Evolutionary conservation across 2,329 filamentous ascomycete genomes (phyloP).

Genomic region (Berkeleyomyces basicola): DNA sequence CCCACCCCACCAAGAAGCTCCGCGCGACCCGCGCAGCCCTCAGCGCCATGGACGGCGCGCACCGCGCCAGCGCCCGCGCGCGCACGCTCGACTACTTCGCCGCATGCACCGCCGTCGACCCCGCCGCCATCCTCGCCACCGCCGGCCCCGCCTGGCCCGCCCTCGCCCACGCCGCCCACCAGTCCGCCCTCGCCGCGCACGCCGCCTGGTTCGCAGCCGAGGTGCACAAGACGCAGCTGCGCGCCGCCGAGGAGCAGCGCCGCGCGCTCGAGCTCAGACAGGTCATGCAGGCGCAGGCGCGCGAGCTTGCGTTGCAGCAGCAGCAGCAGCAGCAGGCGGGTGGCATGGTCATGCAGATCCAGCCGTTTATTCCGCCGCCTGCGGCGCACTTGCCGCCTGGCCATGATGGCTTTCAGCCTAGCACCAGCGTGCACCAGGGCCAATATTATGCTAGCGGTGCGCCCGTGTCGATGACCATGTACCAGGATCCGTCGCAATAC

Average conservation of each 20-base stretch:
- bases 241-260: not conserved
- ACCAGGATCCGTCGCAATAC: no score
- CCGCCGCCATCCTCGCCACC: not conserved
- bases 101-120: not conserved
- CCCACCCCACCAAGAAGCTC: slow-evolving; percentile 32
- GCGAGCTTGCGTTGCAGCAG: not conserved
- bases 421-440: no score
- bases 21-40: slow-evolving; percentile 59
- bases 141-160: not conserved
- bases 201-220: not conserved
- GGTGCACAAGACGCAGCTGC: not conserved
- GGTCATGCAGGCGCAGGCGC: not conserved
- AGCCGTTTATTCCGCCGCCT: not conserved
- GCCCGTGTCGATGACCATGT: no score
- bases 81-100: slow-evolving; percentile 4
- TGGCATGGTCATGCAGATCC: not conserved
- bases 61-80: not conserved
- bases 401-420: not conserved
- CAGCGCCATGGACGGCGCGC: slow-evolving; percentile 59
- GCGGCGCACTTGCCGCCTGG: not conserved
- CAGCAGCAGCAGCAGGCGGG: not conserved
- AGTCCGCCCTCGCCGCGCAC: not conserved
- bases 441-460: no score
- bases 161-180: not conserved
- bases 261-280: not conserved